Evolutionary conservation across 2,329 filamentous ascomycete species (phyloP).

Genomic region (Exophiala sp.): DNA sequence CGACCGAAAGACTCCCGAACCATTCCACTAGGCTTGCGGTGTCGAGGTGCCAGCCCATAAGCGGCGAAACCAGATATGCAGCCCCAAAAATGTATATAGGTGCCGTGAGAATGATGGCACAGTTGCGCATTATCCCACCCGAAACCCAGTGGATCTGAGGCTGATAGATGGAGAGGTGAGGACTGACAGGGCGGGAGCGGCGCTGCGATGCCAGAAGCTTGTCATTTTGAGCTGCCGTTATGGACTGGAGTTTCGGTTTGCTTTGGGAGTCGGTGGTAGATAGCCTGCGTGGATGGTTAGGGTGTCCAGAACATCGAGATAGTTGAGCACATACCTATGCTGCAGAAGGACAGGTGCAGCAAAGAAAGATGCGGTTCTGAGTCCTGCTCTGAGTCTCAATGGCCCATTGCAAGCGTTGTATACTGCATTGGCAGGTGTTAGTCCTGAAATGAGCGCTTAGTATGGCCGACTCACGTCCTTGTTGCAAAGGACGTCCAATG

Average conservation of each 20-base stretch:
- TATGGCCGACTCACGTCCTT: not conserved
- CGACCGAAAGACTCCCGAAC: conserved; percentile 59
- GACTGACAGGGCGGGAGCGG: conserved; percentile 72
- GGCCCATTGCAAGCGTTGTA: no score
- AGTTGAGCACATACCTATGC: not conserved
- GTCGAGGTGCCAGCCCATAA: conserved; percentile 68
- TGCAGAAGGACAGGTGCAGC: not conserved
- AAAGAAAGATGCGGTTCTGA: no score
- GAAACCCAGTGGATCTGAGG: conserved; percentile 80
- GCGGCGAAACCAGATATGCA: conserved; percentile 74
- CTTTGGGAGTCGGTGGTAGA: conserved; percentile 1
- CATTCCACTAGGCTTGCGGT: conserved; percentile 60
- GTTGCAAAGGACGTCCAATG: not conserved
- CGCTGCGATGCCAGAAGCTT: conserved; percentile 76
- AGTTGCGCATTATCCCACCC: conserved; percentile 75
- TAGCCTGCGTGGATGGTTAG: not conserved
- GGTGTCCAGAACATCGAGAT: no score
- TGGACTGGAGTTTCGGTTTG: conserved; percentile 26
- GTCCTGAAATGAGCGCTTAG: not conserved
- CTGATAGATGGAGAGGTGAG: conserved; percentile 82
- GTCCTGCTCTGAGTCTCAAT: no score
- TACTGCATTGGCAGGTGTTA: not conserved
- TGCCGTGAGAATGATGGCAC: conserved; percentile 67
- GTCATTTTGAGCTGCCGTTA: conserved; percentile 53
- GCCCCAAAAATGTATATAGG: conserved; percentile 74